Base-by-base conservation (phyloP, 495 filamentous ascomycete species). In the Penicillium ucsense region DNA sequence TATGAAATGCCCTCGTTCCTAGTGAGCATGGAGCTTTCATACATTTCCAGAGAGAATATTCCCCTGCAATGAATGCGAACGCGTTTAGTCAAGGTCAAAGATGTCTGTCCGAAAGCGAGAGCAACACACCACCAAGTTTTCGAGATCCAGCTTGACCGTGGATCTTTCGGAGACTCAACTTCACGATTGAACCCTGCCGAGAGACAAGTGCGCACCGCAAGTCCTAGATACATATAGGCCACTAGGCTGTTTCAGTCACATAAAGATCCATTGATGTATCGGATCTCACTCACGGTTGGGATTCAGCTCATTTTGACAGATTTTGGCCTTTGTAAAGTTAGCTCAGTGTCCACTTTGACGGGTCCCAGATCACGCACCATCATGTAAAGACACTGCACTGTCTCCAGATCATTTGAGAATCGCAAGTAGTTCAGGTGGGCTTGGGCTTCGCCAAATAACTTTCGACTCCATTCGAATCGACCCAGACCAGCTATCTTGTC, bases 151-250 rank as follows among this genome's bases (percentile, higher is more conserved):
- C 59, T 58, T 34, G 65, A 54, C 36, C 63, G 64, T 40, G 60
- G 57, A 33, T 69, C 62, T n/a, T 58, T 65, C 8, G 62, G 50
- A 6, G 50, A 59, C 0, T 52, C 56, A 6, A 68, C 59, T 5
- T 69, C 63, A 41, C 67, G 52, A 46, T 71, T 71, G 39, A 68
- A 69, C 1, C 67, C 67, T 48, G 67, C 67, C 35, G 65, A 63
- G 6, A 71, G 55, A 47, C 67, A 71, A 6, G 67, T 71, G 11
- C 67, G 62, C 5, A 71, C 60, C 12, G 67, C 65, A 6, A 66
- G 55, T 1, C 67, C 67, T 27, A 71, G 58, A 47, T 71, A 71
- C 65, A 71, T 71, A 41, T 69, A 71, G n/a, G 67, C 65, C 61
- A 71, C 67, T 71, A 32, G 29, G 11, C 20, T 6, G 11, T 4